Evolutionary conservation across 305 asterid species (phyloP).

Genomic region (Nicotiana rustica): DNA sequence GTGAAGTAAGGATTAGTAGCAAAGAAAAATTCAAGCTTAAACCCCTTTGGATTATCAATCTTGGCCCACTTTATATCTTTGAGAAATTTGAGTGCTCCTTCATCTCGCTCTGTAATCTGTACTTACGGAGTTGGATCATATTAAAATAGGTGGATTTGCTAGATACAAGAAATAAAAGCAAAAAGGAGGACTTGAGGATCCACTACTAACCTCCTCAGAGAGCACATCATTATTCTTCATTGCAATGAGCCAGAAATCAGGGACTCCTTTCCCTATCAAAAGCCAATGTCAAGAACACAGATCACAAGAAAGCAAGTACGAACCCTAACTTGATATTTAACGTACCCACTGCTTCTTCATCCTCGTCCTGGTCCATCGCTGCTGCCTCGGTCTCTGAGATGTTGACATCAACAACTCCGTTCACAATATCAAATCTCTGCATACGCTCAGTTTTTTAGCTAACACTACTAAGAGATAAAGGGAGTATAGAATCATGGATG

Average conservation of each 20-base stretch:
- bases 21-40: slow-evolving; percentile 82
- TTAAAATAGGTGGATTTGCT: neutral
- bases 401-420: slow-evolving; percentile 61
- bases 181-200: neutral
- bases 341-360: slow-evolving; percentile 46
- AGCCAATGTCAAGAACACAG: slow-evolving; percentile 21
- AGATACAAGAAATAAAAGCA: neutral
- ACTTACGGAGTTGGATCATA: neutral
- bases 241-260: slow-evolving; percentile 83
- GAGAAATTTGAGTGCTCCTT: slow-evolving; percentile 78
- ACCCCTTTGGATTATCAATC: slow-evolving; percentile 74
- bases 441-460: slow-evolving; percentile 12
- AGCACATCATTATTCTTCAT: slow-evolving; percentile 78
- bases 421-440: slow-evolving; percentile 77
- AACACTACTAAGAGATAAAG: neutral
- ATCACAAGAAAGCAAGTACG: neutral
- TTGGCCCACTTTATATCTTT: slow-evolving; percentile 83
- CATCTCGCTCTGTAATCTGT: slow-evolving; percentile 82
- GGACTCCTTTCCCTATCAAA: slow-evolving; percentile 71
- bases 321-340: slow-evolving; percentile 1
- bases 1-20: slow-evolving; percentile 76
- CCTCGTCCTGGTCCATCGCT: slow-evolving; percentile 37
- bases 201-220: slow-evolving; percentile 68
- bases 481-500: neutral
- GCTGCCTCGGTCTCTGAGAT: slow-evolving; percentile 44